Conservation (phyloP, 108 stramenopile genomes). For the Pseudonitzschia delicatissima region DNA sequence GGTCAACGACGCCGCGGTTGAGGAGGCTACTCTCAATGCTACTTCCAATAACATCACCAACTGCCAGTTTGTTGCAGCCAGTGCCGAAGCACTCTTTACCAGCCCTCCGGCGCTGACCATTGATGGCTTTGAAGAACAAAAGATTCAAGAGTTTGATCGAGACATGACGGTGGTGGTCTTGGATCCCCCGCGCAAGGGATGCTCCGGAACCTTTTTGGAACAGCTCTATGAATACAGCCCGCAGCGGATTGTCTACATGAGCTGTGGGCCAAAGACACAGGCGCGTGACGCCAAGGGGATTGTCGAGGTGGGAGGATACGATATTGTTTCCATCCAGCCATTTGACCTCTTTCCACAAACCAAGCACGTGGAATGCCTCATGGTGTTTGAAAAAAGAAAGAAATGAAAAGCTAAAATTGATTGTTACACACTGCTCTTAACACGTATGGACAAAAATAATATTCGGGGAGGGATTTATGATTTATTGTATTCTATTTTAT, state of each 20-base stretch:
- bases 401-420: neutral
- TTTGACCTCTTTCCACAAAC: slow-evolving; percentile 97
- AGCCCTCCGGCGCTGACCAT: slow-evolving; percentile 23
- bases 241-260: slow-evolving; percentile 92
- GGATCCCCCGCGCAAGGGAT: slow-evolving; percentile 97
- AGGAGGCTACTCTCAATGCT: slow-evolving; percentile 85
- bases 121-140: slow-evolving; percentile 15
- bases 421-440: no score
- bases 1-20: slow-evolving; percentile 83
- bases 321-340: slow-evolving; percentile 78
- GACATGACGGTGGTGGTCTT: slow-evolving; percentile 90
- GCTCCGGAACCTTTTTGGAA: slow-evolving; percentile 84
- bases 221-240: slow-evolving; percentile 89
- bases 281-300: slow-evolving; percentile 91
- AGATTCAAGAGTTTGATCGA: slow-evolving; percentile 66
- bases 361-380: slow-evolving; percentile 95
- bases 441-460: no score
- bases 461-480: no score
- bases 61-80: slow-evolving; percentile 85
- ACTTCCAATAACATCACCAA: slow-evolving; percentile 75
- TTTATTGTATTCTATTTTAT: no score
- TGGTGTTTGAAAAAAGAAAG: slow-evolving; percentile 75
- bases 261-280: slow-evolving; percentile 95
- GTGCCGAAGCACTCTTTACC: slow-evolving; percentile 89
- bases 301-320: slow-evolving; percentile 70